Evolutionary conservation across 1,139 yeast genomes (phyloP).

Genomic region (Geotrichum restrictum): DNA sequence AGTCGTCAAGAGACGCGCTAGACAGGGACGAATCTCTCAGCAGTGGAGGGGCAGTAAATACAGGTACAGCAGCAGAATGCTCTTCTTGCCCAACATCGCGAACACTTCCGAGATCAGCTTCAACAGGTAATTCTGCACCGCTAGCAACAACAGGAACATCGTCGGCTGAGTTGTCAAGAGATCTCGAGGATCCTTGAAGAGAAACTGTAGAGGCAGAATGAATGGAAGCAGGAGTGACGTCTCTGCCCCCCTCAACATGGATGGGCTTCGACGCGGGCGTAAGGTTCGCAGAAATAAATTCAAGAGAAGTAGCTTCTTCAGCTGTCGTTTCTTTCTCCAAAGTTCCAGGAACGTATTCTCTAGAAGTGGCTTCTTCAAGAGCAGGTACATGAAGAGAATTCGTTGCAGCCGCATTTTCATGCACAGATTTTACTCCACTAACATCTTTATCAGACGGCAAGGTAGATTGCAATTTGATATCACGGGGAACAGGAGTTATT

Average conservation of each 20-base stretch:
- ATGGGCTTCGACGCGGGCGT: slow-evolving; percentile 15
- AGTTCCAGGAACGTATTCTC: no score
- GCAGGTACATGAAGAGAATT: no score
- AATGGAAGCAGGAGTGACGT: slow-evolving; percentile 6
- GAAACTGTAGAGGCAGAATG: slow-evolving; percentile 13
- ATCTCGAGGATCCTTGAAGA: slow-evolving; percentile 3
- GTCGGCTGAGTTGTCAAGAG: not conserved
- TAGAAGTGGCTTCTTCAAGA: no score
- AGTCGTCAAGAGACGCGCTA: not conserved
- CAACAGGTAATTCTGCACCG: not conserved
- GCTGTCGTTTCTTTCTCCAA: no score
- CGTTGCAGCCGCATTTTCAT: no score
- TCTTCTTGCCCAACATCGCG: not conserved
- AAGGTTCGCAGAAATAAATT: not conserved
- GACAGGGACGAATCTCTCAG: no score
- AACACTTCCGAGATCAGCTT: not conserved
- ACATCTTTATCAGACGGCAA: no score
- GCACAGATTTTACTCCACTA: no score
- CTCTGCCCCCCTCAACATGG: not conserved
- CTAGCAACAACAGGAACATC: not conserved
- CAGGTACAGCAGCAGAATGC: not conserved
- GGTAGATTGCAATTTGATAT: no score
- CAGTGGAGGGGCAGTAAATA: no score
- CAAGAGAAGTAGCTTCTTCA: no score
- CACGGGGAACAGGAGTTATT: not conserved